Base-by-base conservation (phyloP, 371 early-diverging fungal species). In the Rhizopus delemar region DNA sequence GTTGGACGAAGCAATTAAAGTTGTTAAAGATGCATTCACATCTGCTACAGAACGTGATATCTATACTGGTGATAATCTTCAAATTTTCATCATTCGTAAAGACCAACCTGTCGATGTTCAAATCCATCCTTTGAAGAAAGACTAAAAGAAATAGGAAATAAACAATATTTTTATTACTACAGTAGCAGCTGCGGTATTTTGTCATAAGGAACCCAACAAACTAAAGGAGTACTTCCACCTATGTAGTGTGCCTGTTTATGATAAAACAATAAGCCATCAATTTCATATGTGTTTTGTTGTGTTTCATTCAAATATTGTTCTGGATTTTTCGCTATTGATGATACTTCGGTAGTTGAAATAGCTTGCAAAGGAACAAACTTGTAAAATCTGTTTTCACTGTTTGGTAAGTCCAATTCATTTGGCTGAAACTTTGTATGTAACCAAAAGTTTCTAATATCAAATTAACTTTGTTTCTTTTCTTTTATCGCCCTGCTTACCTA, bases 11-110 rank as follows among this genome's bases (percentile, higher is more conserved):
- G 96, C 89, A 8, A 59, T 91, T 31, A 78, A 85, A 48, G 78
- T 99, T 56, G 93, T 92, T 51, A 95, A 93, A 70, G 99, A 98
- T 67, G 95, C 99, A 15, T 99, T 99, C 77, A 93, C 94, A 13
- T 89, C 95, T 31, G 99, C 99, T 34, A 91, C 99, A 5, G 99
- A 99, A 80, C 92, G 99, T 65, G 99, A 99, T 79, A 99, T 99
- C 59, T 92, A 99, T 80, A 99, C 99, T n/a, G 99, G 99, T 64
- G 99, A 99, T 78, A 86, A 79, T 70, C 78, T 99, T 11, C 96
- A 99, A 67, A 86, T 99, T 63, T 97, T 89, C 72, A 85, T 95
- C 46, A 86, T 99, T 51, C 90, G 85, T 54, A 85, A 80, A 63
- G 73, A 65, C 16, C 86, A 87, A 15, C 94, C 93, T 36, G 90